A percentile compares a stretch with the other conserved stretches of the same genome.
Conservation (phyloP, 148 eudicot genomes). For the Rhododendron simsii region DNA sequence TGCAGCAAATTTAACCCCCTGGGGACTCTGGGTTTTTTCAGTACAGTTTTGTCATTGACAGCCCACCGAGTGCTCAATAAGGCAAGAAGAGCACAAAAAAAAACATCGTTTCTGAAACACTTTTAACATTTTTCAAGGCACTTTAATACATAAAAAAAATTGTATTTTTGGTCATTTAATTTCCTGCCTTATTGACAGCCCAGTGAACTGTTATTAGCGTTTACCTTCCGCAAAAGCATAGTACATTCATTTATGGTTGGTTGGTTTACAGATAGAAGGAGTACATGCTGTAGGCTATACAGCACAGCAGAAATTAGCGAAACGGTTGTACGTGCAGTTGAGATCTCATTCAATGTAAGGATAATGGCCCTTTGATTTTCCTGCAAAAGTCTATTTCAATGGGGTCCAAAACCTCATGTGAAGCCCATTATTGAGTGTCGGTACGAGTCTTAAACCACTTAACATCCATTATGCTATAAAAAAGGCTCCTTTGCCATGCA, state of each 20-base stretch:
- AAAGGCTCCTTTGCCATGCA: not conserved
- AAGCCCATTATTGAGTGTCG: slow-evolving; percentile 13
- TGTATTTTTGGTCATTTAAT: too few relatives aligned
- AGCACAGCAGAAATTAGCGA: not conserved
- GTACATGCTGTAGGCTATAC: not conserved
- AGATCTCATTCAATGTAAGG: slow-evolving; percentile 14
- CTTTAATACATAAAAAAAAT: too few relatives aligned
- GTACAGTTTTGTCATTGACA: too few relatives aligned
- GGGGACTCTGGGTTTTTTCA: not conserved
- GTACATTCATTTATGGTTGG: not conserved
- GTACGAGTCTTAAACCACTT: not conserved
- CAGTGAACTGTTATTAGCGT: not conserved
- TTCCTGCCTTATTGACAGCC: too few relatives aligned
- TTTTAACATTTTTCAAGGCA: too few relatives aligned
- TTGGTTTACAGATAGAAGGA: not conserved
- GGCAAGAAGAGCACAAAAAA: too few relatives aligned
- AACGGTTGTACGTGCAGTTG: slow-evolving; percentile 11
- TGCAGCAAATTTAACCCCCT: not conserved
- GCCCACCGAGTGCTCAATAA: too few relatives aligned
- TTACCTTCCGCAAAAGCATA: not conserved
- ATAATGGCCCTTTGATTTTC: not conserved
- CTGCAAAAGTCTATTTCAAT: not conserved
- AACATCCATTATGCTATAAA: not conserved
- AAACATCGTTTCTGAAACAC: too few relatives aligned
- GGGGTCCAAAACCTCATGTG: slow-evolving; percentile 21